Base-by-base conservation (phyloP, 2,329 filamentous ascomycete genomes). In the Fusarium torreyae region DNA sequence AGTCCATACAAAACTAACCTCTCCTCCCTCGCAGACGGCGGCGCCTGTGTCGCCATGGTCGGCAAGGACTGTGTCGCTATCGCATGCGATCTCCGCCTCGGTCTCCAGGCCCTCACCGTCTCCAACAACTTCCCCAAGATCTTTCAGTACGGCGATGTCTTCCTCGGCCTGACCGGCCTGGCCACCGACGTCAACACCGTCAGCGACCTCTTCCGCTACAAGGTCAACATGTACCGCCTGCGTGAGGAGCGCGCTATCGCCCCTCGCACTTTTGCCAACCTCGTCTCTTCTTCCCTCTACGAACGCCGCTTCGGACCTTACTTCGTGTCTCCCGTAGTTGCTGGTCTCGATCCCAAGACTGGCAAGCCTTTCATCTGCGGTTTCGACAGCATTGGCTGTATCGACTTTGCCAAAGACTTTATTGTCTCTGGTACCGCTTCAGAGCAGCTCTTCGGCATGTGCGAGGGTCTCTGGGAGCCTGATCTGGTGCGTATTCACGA, bases 71-170 rank as follows among this genome's bases (percentile, higher is more conserved):
- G 96, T 83, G 96, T 99, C 66, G 96, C 96, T 83, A 98, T 99
- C 80, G 96, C 96, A 81, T 99, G 96, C 87, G 96, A 99, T 84
- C 93, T 99, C 73, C 95, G 96, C 70, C 93, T 99, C 73, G 96
- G 96, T 77, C 91, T 98, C 79, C 96, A 99, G 85, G 89, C 96
- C 78, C 88, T 99, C 79, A 99, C 96, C 69, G 93, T 99, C 63
- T 98, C 94, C 81, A 99, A 99, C 91, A 96, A 98, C 91, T 98
- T 98, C 87, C 96, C 96, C 85, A 99, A 99, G 87, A 93, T 99
- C 87, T 98, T 98, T 90, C 90, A 92, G 82, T 98, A 97, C 87
- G 94, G 94, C 78, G 93, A 95, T 65, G 93, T 96, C 76, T 98
- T 97, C 83, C 92, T 99, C 36, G 96, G 96, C 58, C 90, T 99